Conservation (phyloP, 768 basidiomycete species). For the Kwoniella botswanensis region DNA sequence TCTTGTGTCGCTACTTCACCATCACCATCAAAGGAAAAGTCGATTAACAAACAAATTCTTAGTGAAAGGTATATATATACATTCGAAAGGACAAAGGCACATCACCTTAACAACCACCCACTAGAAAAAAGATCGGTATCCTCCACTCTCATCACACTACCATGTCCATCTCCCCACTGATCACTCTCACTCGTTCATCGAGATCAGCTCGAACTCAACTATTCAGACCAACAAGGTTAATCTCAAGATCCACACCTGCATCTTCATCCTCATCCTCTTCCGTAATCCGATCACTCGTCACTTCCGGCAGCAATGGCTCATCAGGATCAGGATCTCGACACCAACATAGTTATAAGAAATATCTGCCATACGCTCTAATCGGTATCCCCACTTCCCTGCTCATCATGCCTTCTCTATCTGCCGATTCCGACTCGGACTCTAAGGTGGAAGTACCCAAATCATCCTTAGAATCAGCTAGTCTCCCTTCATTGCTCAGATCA, state of each 20-base stretch:
- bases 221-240: not conserved
- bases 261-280: slow-evolving; percentile 1
- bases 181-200: not conserved
- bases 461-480: slow-evolving; percentile 31
- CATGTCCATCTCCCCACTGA: slow-evolving; percentile 5
- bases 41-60: not conserved
- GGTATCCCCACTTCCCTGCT: slow-evolving; percentile 8
- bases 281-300: not conserved
- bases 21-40: too few relatives aligned
- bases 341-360: not conserved
- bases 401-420: slow-evolving; percentile 10
- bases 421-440: slow-evolving; percentile 6
- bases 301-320: not conserved
- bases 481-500: slow-evolving; percentile 66
- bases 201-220: not conserved
- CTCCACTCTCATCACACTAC: not conserved
- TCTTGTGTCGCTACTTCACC: too few relatives aligned
- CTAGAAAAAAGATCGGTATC: not conserved
- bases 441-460: not conserved
- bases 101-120: not conserved
- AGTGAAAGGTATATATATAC: too few relatives aligned
- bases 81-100: not conserved
- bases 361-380: slow-evolving; percentile 1
- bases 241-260: slow-evolving; percentile 15
- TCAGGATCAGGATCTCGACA: slow-evolving; percentile 1